Conservation (phyloP, 768 basidiomycete genomes). For the Tricholoma hemisulphureum region DNA sequence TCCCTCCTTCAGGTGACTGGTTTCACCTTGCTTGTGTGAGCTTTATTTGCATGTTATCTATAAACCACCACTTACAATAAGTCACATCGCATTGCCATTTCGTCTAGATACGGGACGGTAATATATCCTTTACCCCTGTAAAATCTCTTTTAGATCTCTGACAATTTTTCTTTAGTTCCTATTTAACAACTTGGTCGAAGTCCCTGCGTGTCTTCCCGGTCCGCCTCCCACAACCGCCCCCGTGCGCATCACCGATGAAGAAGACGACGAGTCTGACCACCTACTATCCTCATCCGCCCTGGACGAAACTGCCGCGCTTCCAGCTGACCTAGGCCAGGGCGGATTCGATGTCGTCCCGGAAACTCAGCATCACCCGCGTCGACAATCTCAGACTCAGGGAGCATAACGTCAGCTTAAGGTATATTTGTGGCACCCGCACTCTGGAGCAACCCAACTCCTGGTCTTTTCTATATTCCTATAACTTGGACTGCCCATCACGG, state of each 20-base stretch:
- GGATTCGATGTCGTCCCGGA: constrained; percentile 82
- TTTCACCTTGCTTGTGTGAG: constrained; percentile 88
- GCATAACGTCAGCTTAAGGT: neutral
- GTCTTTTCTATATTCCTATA: neutral
- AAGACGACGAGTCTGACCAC: constrained; percentile 58
- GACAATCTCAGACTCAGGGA: constrained; percentile 12
- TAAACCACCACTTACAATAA: neutral
- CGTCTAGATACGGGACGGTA: constrained; percentile 79
- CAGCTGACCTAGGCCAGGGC: constrained; percentile 75
- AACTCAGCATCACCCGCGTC: constrained; percentile 34
- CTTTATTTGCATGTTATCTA: constrained; percentile 17
- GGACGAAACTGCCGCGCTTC: constrained; percentile 82
- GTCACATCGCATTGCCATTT: constrained; percentile 9
- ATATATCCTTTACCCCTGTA: constrained; percentile 26
- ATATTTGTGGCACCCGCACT: neutral
- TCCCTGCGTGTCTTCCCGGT: constrained; percentile 61
- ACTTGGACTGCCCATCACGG: neutral
- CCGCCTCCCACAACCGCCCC: constrained; percentile 35
- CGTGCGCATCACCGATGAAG: constrained; percentile 46
- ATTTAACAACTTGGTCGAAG: constrained; percentile 79
- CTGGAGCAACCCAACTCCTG: neutral
- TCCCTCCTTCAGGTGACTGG: constrained; percentile 81
- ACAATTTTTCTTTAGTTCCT: constrained; percentile 55
- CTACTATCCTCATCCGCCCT: constrained; percentile 46
- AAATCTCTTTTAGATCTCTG: constrained; percentile 9